Evolutionary conservation across 495 filamentous ascomycete species (phyloP).

Genomic region (Hypoxylon cercidicola): DNA sequence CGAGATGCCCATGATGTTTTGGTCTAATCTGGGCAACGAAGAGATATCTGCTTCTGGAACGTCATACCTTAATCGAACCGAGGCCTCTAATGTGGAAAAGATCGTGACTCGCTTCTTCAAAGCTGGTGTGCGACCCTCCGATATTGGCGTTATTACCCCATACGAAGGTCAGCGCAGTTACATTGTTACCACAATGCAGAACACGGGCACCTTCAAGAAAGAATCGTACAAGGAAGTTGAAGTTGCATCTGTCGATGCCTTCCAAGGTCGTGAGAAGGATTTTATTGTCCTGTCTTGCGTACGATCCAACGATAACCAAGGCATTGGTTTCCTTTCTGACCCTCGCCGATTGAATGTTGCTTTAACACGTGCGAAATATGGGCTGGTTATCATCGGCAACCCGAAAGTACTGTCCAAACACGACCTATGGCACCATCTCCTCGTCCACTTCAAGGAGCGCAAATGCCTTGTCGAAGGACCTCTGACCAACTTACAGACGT

Average conservation of each 20-base stretch:
- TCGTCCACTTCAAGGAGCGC: slow-evolving; percentile 96
- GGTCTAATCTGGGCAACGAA: slow-evolving; percentile 97
- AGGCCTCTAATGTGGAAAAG: slow-evolving; percentile 97
- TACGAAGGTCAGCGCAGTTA: slow-evolving; percentile 99
- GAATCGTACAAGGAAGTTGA: slow-evolving; percentile 99
- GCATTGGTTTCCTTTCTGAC: slow-evolving; percentile 98
- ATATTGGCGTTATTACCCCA: slow-evolving; percentile 98
- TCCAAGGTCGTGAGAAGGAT: slow-evolving; percentile 99
- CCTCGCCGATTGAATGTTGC: slow-evolving; percentile 99
- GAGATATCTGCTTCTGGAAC: slow-evolving; percentile 98
- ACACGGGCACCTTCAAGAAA: slow-evolving; percentile 96
- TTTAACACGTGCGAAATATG: slow-evolving; percentile 95
- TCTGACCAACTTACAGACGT: slow-evolving; percentile 94
- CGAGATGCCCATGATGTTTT: slow-evolving; percentile 99
- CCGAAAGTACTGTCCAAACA: slow-evolving; percentile 98
- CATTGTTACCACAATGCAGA: slow-evolving; percentile 98
- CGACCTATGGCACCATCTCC: slow-evolving; percentile 95
- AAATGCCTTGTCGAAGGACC: slow-evolving; percentile 97
- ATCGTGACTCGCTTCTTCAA: slow-evolving; percentile 99
- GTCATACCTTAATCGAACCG: slow-evolving; percentile 96
- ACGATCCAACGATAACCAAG: slow-evolving; percentile 98
- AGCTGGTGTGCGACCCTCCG: slow-evolving; percentile 89
- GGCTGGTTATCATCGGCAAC: slow-evolving; percentile 95
- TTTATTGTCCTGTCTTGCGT: slow-evolving; percentile 99
- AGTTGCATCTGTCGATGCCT: slow-evolving; percentile 97